Conservation (phyloP, 805 yeast genomes). For the Lachancea meyersii region DNA sequence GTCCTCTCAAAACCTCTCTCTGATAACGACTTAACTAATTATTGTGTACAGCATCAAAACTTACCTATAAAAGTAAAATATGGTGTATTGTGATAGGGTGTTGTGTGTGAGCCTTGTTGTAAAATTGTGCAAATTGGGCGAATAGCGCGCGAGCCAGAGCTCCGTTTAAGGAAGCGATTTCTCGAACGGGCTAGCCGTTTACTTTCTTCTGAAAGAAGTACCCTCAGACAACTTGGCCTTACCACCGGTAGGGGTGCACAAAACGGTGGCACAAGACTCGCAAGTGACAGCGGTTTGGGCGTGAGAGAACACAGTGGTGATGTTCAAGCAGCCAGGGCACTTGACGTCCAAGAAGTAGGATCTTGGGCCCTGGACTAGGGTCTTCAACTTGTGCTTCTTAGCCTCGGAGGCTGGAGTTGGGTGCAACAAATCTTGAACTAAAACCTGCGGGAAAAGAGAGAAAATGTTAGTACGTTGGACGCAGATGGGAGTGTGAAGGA, state of each 20-base stretch:
- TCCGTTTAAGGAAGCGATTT: not conserved
- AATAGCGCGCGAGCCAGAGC: not conserved
- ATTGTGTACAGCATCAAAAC: constrained; percentile 11
- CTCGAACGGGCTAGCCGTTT: constrained; percentile 34
- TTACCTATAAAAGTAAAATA: constrained; percentile 6
- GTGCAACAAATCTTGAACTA: constrained; percentile 98
- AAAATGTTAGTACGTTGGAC: constrained; percentile 22
- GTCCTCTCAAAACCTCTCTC: not conserved
- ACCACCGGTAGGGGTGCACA: constrained; percentile 99
- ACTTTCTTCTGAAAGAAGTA: constrained; percentile 98
- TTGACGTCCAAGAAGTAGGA: constrained; percentile 99
- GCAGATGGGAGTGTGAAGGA: too few relatives aligned
- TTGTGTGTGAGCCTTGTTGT: not conserved
- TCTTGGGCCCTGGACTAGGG: constrained; percentile 96
- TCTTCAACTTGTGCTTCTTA: constrained; percentile 94
- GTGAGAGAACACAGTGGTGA: constrained; percentile 99
- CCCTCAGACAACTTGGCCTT: constrained; percentile 99
- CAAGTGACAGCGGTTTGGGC: constrained; percentile 99
- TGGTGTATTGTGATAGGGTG: constrained; percentile 1
- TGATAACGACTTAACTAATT: constrained; percentile 6
- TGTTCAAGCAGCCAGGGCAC: constrained; percentile 98
- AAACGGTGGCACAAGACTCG: constrained; percentile 96
- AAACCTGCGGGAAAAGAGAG: constrained; percentile 53
- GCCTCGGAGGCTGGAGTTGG: constrained; percentile 97
- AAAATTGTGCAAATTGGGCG: constrained; percentile 5